Percentiles rank a stretch among this genome's conserved stretches.
Conservation (phyloP, 164 flowering plant genomes). For the Macadamia tetraphylla region DNA sequence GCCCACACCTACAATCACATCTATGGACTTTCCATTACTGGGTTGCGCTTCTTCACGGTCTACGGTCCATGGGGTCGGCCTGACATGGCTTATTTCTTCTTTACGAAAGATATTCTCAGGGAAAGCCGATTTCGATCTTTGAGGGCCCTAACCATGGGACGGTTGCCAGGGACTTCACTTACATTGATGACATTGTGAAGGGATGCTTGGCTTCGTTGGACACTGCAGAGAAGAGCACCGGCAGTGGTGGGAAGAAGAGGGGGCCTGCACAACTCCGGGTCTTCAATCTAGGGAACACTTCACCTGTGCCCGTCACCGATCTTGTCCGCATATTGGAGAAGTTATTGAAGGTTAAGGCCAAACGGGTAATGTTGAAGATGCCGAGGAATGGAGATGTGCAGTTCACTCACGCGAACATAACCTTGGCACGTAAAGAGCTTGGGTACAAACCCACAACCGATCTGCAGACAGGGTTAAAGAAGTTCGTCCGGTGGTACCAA, state of each 20-base stretch:
- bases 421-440: conserved; percentile 70
- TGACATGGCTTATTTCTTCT: conserved; percentile 94
- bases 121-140: conserved; percentile 65
- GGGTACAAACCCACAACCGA: conserved; percentile 86
- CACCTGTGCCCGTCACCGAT: conserved; percentile 70
- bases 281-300: conserved; percentile 75
- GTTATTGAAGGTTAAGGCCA: conserved; percentile 78
- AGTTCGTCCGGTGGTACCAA: conserved; percentile 66
- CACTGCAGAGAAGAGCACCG: conserved; percentile 74
- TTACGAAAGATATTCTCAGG: conserved; percentile 75
- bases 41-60: conserved; percentile 84
- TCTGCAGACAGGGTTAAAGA: conserved; percentile 87
- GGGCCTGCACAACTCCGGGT: conserved; percentile 79
- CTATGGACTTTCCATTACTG: conserved; percentile 83
- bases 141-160: conserved; percentile 76
- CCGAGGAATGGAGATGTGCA: conserved; percentile 93
- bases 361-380: conserved; percentile 61
- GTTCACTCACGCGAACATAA: conserved; percentile 87
- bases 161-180: conserved; percentile 90
- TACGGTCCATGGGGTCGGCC: conserved; percentile 98
- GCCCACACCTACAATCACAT: conserved; percentile 87
- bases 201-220: conserved; percentile 65
- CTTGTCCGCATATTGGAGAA: conserved; percentile 84
- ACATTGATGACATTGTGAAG: conserved; percentile 73
- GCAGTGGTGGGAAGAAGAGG: conserved; percentile 92